Evolutionary conservation across 495 filamentous ascomycete genomes (phyloP).

Genomic region (Podospora bellae-mahoneyi): DNA sequence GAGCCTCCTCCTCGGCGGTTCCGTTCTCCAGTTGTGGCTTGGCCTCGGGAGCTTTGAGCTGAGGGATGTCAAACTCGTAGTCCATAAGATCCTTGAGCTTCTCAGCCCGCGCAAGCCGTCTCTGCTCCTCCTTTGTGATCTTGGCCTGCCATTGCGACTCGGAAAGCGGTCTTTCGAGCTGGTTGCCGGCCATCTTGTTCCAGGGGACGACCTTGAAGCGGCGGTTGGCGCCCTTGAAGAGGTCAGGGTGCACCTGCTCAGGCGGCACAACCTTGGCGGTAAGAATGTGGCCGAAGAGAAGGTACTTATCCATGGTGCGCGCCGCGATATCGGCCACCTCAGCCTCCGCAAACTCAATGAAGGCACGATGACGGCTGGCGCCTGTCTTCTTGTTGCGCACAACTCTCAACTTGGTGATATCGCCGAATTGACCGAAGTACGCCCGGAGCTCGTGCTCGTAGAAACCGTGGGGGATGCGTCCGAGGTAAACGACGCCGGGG

Average conservation of each 20-base stretch:
- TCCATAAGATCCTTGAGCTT: conserved; percentile 70
- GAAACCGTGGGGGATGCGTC: conserved; percentile 89
- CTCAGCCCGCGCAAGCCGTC: conserved; percentile 60
- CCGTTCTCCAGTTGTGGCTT: conserved; percentile 39
- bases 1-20: conserved; percentile 27
- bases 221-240: conserved; percentile 84
- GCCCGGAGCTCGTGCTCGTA: conserved; percentile 91
- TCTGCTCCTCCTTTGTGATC: conserved; percentile 65
- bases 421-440: conserved; percentile 95
- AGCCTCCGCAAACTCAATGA: conserved; percentile 77
- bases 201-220: conserved; percentile 84
- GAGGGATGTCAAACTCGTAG: conserved; percentile 77
- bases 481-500: conserved; percentile 83
- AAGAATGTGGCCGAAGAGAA: conserved; percentile 88
- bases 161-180: conserved; percentile 62
- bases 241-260: conserved; percentile 70
- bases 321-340: conserved; percentile 85
- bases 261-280: conserved; percentile 74
- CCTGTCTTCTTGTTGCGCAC: conserved; percentile 90
- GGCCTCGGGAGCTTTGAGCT: conserved; percentile 59
- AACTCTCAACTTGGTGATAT: conserved; percentile 74
- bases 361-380: conserved; percentile 84
- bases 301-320: conserved; percentile 95
- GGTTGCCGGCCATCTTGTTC: conserved; percentile 74
- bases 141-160: conserved; percentile 73